Evolutionary conservation across 495 filamentous ascomycete species (phyloP).

Genomic region (Peziza echinospora): DNA sequence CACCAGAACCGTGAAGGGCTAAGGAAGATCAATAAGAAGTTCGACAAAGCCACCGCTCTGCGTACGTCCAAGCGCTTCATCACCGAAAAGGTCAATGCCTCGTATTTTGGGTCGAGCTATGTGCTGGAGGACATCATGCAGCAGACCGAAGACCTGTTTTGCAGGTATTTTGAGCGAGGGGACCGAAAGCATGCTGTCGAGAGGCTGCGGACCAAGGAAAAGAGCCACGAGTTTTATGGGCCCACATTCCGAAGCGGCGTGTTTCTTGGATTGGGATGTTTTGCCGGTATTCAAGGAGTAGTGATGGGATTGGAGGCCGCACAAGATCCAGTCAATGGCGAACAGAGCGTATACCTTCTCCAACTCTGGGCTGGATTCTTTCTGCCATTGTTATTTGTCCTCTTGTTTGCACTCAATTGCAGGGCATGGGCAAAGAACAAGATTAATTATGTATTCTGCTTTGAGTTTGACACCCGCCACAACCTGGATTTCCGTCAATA

Average conservation of each 20-base stretch:
- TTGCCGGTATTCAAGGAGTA: conserved; percentile 55
- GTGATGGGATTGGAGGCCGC: conserved; percentile 41
- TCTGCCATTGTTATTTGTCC: conserved; percentile 11
- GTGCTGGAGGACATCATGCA: conserved; percentile 55
- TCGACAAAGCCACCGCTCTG: conserved; percentile 69
- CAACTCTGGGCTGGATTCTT: conserved; percentile 17
- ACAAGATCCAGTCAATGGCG: conserved; percentile 7
- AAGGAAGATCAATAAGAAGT: conserved; percentile 97
- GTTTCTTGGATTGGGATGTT: conserved; percentile 46
- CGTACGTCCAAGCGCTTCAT: conserved; percentile 61
- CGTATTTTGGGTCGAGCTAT: conserved; percentile 74
- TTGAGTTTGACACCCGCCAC: conserved; percentile 78
- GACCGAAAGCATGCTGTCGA: conserved; percentile 77
- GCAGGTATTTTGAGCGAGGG: conserved; percentile 27
- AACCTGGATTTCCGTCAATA: conserved; percentile 76
- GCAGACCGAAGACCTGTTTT: conserved; percentile 71
- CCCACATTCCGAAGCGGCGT: conserved; percentile 62
- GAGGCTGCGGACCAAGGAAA: conserved; percentile 51
- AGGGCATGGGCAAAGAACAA: conserved; percentile 58
- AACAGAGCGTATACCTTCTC: conserved; percentile 37
- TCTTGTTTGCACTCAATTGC: conserved; percentile 36
- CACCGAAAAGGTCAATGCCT: conserved; percentile 75
- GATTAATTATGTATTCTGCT: conserved; percentile 91
- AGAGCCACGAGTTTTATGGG: conserved; percentile 45
- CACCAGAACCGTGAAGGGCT: conserved; percentile 79